phyloP scores from a whole-genome alignment of 73 alveolate genomes.

The Tetrahymena elliotti region DNA sequence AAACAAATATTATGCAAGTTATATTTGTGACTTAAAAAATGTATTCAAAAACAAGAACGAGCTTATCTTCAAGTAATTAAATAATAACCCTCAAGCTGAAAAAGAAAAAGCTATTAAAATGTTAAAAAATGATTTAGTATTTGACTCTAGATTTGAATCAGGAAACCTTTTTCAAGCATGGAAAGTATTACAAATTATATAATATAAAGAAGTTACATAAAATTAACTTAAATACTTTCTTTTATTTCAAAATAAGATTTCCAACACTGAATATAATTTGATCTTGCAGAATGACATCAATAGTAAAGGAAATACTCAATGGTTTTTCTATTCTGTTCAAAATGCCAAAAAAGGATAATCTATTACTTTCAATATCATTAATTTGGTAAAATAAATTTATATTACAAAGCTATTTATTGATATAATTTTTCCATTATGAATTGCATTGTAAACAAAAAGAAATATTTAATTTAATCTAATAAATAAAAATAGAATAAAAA shows the following conservation, averaged over 20 bases:
- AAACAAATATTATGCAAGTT: neutral
- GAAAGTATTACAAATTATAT: neutral
- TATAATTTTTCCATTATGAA: too few species aligned
- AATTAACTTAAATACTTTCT: neutral
- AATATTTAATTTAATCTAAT: neutral
- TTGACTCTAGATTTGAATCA: slow-evolving; percentile 83
- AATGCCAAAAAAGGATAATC: slow-evolving; percentile 51
- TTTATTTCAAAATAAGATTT: neutral
- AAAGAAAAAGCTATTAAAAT: neutral
- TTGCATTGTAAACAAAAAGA: too few species aligned
- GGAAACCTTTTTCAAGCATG: slow-evolving; percentile 61
- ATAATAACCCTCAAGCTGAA: neutral
- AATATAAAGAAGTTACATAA: neutral
- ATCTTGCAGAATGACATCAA: slow-evolving; percentile 83
- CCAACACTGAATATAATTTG: slow-evolving; percentile 73
- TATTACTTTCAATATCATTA: slow-evolving; percentile 70
- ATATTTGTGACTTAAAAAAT: neutral
- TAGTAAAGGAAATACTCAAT: slow-evolving; percentile 86
- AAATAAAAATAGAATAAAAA: neutral
- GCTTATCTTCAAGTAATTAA: neutral
- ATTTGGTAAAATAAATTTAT: slow-evolving; percentile 34
- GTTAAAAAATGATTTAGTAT: slow-evolving; percentile 26
- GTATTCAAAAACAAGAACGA: neutral
- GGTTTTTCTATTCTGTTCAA: slow-evolving; percentile 83
- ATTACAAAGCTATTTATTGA: too few species aligned